phyloP scores from a whole-genome alignment of 1,139 yeast species.

The Suhomyces wounanorum region DNA sequence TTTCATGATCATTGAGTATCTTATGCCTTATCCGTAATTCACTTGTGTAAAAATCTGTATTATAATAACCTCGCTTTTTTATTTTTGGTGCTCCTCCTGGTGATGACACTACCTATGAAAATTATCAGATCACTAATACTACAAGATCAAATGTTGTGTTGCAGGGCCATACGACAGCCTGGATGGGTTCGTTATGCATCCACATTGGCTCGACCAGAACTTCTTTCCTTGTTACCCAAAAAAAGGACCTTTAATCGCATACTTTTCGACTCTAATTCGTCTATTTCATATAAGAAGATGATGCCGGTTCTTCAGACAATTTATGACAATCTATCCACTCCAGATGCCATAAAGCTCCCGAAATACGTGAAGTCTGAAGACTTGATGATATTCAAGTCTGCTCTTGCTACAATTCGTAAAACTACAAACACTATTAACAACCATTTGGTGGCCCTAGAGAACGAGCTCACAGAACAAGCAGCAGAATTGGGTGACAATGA shows the following conservation, averaged over 20 bases:
- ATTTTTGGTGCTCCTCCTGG: too few relatives aligned
- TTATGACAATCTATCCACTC: constrained; percentile 48
- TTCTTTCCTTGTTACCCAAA: constrained; percentile 57
- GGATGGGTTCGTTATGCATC: constrained; percentile 1
- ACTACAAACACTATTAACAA: constrained; percentile 60
- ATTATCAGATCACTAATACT: not conserved
- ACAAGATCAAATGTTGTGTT: not conserved
- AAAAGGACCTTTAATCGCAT: constrained; percentile 57
- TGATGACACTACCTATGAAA: not conserved
- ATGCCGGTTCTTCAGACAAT: constrained; percentile 53
- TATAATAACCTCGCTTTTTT: too few relatives aligned
- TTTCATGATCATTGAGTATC: too few relatives aligned
- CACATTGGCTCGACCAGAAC: constrained; percentile 36
- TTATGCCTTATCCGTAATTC: too few relatives aligned
- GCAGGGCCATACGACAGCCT: not conserved
- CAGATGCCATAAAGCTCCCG: constrained; percentile 41
- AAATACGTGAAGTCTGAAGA: constrained; percentile 53
- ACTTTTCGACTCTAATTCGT: constrained; percentile 65
- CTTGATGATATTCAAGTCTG: constrained; percentile 66
- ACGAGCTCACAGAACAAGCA: constrained; percentile 72
- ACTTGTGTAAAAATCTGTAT: too few relatives aligned
- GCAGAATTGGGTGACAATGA: constrained; percentile 83
- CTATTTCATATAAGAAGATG: constrained; percentile 54
- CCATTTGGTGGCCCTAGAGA: constrained; percentile 61
- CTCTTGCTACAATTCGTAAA: constrained; percentile 61